Base-by-base conservation (phyloP, 768 basidiomycete genomes). In the Auriculariales sp. region DNA sequence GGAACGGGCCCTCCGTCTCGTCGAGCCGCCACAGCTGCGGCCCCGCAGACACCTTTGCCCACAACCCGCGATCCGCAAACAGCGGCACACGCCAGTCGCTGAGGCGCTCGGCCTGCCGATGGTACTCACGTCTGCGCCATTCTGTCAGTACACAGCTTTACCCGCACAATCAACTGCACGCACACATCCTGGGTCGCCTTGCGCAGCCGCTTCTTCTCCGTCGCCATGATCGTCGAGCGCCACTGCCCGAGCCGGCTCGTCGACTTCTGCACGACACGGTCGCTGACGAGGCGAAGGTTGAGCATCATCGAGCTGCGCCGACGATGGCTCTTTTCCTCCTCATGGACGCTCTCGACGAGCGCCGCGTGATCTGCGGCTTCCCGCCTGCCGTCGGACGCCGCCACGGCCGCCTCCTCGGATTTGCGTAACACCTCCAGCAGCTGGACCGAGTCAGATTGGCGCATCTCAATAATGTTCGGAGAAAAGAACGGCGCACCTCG, bases 1-100 rank as follows among this genome's bases (percentile, higher is more conserved):
- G 77, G 56, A 86, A 74, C 1, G 90, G 91, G 1, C 91, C 92
- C 58, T 95, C 92, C 2, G 90, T 92, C 57, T 93, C 91, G 54
- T 94, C 92, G 39, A 94, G 64, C 28, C 81, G 68, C 92, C 92
- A 94, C 10, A 73, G 56, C 5, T 66, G 65, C 22, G 67, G 65
- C 2, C 58, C 65, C 33, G 68, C n/a, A n/a, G n/a, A 68, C 14
- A 71, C 62, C 36, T 74, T 71, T 2, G 81, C 78, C 91, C 92
- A 94, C 11, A 94, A 59, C 0, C 90, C 90, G 19, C 86, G 74
- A 59, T 94, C 92, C 0, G 79, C 78, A 2, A 77, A 77, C 22
- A 85, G 64, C 7, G 77, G 58, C 33, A 75, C 63, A 0, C 75
- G 68, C 73, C 83, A 83, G 45, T 58, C 57, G 3, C 61, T 66